phyloP scores from a whole-genome alignment of 805 yeast genomes.

The Candida nanaspora region DNA sequence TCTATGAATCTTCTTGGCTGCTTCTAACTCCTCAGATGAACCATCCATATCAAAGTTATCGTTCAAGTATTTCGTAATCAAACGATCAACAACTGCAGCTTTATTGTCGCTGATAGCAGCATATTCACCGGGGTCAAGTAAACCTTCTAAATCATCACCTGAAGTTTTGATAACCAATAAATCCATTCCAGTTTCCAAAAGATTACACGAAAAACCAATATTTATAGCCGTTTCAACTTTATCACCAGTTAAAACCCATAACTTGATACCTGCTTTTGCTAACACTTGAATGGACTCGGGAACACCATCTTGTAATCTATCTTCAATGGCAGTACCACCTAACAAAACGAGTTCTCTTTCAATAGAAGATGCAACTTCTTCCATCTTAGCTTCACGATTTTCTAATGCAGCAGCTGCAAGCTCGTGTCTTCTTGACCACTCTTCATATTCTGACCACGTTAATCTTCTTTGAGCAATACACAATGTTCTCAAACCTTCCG shows the following conservation, averaged over 20 bases:
- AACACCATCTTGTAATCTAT: conserved; percentile 70
- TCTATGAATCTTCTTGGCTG: conserved; percentile 54
- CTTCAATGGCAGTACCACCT: conserved; percentile 83
- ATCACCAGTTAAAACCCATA: conserved; percentile 83
- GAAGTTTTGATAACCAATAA: conserved; percentile 56
- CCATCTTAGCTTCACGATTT: conserved; percentile 53
- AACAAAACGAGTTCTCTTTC: conserved; percentile 50
- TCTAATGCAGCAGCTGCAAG: conserved; percentile 50
- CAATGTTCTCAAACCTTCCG: conserved; percentile 72
- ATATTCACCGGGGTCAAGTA: conserved; percentile 17
- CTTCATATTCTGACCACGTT: conserved; percentile 33
- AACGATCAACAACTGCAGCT: conserved; percentile 13
- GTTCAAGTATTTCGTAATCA: conserved; percentile 40
- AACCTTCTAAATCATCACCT: conserved; percentile 43
- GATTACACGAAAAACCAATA: conserved; percentile 73
- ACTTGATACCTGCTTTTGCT: conserved; percentile 66
- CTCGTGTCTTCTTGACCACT: conserved; percentile 50
- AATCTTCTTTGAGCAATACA: conserved; percentile 58
- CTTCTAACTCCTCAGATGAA: conserved; percentile 34
- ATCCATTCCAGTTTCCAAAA: conserved; percentile 62
- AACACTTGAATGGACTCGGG: conserved; percentile 64
- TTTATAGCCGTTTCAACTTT: conserved; percentile 79
- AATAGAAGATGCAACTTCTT: conserved; percentile 46
- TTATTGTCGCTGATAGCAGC: conserved; percentile 8
- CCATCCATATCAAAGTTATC: conserved; percentile 42